Evolutionary conservation across 192 early-diverging fungal species (phyloP).

Genomic region (Podila epicladia): DNA sequence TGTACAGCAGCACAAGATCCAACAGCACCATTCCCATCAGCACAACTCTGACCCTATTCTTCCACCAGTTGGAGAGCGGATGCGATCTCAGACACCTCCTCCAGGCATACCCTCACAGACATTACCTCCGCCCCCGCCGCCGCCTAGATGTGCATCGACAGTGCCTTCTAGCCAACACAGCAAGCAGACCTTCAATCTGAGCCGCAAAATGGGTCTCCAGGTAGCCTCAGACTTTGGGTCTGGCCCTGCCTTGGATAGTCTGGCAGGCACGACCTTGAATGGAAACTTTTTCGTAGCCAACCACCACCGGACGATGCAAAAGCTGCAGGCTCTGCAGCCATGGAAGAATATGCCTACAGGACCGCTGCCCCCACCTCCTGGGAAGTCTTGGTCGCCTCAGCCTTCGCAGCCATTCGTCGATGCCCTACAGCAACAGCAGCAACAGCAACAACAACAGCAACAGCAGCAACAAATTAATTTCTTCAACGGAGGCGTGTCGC

Average conservation of each 20-base stretch:
- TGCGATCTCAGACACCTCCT: constrained; percentile 12
- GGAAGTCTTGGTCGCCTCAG: constrained; percentile 15
- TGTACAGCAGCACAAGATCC: constrained; percentile 4
- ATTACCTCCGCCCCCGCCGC: constrained; percentile 10
- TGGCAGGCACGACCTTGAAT: constrained; percentile 18
- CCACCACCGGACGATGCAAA: constrained; percentile 46
- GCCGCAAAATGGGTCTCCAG: constrained; percentile 26
- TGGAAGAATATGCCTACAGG: constrained; percentile 17
- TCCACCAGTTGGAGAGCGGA: not conserved
- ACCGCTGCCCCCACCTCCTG: constrained; percentile 18
- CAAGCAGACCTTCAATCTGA: constrained; percentile 24
- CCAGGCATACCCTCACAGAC: constrained; percentile 3
- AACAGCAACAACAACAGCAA: not conserved
- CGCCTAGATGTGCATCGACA: constrained; percentile 18
- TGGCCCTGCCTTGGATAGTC: constrained; percentile 6
- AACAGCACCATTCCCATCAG: constrained; percentile 5
- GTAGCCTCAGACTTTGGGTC: constrained; percentile 23
- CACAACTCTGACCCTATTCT: constrained; percentile 4
- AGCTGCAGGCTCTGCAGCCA: constrained; percentile 16
- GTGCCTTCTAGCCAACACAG: not conserved
- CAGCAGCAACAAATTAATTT: not conserved
- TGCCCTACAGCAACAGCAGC: not conserved
- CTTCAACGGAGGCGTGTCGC: constrained; percentile 20
- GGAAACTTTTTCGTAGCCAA: constrained; percentile 44
- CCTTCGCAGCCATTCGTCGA: not conserved